Percentiles rank a stretch among this genome's conserved stretches.
Evolutionary conservation across 2,329 filamentous ascomycete species (phyloP).

Genomic region (Cadophora sp.): DNA sequence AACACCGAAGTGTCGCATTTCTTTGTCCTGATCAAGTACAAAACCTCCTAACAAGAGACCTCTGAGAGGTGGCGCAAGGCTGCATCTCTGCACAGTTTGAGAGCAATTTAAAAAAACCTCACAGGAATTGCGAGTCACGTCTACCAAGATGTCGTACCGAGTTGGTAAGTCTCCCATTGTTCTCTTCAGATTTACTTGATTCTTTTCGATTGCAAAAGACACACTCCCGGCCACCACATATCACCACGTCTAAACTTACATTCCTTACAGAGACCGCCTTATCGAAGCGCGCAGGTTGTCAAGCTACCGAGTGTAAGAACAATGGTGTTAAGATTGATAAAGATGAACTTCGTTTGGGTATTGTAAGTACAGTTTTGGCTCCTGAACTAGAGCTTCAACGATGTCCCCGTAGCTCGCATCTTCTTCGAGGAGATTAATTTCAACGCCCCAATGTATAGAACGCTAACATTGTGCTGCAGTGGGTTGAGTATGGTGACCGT

Average conservation of each 20-base stretch:
- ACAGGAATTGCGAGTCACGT: not conserved
- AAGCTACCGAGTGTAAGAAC: constrained; percentile 74
- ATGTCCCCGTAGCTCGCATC: too few relatives aligned
- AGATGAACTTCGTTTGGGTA: constrained; percentile 79
- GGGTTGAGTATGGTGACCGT: constrained; percentile 66
- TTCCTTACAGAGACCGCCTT: constrained; percentile 68
- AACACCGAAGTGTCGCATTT: not conserved
- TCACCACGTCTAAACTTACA: not conserved
- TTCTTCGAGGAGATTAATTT: too few relatives aligned
- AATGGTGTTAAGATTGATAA: constrained; percentile 74
- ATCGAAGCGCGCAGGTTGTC: constrained; percentile 76
- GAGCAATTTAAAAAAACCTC: not conserved
- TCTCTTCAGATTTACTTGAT: constrained; percentile 39
- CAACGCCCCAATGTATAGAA: not conserved
- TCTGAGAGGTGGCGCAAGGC: constrained; percentile 3
- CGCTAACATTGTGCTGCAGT: constrained; percentile 42
- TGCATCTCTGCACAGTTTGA: not conserved
- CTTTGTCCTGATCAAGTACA: not conserved
- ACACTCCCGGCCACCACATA: constrained; percentile 13
- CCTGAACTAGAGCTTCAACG: too few relatives aligned
- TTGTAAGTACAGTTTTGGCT: constrained; percentile 34
- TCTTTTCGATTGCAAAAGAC: not conserved
- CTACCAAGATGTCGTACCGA: constrained; percentile 43
- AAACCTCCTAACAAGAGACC: not conserved
- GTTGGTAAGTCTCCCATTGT: constrained; percentile 41